phyloP scores from a whole-genome alignment of 495 filamentous ascomycete genomes.

The Aspergillus sclerotiicarbonarius region DNA sequence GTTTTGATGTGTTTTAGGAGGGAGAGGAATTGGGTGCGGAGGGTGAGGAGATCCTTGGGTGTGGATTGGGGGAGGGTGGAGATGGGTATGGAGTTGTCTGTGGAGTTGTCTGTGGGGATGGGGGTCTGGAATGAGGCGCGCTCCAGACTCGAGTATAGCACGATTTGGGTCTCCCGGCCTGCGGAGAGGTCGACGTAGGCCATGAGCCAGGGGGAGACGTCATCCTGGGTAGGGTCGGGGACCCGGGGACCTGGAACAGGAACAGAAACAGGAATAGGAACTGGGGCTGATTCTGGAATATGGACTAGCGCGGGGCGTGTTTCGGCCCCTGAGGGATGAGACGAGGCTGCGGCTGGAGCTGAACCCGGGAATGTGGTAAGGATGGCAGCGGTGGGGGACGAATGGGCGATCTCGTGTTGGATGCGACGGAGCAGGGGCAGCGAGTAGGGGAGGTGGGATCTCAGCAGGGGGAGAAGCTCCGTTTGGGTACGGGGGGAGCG shows the following conservation, averaged over 20 bases:
- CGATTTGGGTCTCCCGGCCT: slow-evolving; percentile 59
- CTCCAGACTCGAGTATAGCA: slow-evolving; percentile 42
- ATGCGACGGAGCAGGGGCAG: slow-evolving; percentile 57
- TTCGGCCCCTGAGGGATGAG: background rate
- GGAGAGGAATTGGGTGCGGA: slow-evolving; percentile 26
- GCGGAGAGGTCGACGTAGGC: slow-evolving; percentile 57
- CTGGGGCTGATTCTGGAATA: no score
- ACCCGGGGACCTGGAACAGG: no score
- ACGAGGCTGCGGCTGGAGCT: slow-evolving; percentile 4
- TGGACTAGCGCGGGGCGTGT: no score
- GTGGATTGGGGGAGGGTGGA: background rate
- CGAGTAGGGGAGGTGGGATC: slow-evolving; percentile 52
- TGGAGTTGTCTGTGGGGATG: background rate
- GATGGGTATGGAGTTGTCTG: background rate
- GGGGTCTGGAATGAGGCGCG: slow-evolving; percentile 4
- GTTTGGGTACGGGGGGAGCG: background rate
- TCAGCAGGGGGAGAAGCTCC: slow-evolving; percentile 36
- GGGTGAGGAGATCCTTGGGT: background rate
- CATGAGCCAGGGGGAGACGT: slow-evolving; percentile 40
- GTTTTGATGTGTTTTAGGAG: slow-evolving; percentile 28
- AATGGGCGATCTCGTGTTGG: slow-evolving; percentile 47
- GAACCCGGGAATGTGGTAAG: slow-evolving; percentile 37
- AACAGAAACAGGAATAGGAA: no score
- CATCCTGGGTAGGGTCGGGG: no score
- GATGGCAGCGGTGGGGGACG: slow-evolving; percentile 39